phyloP scores from a whole-genome alignment of 1,284 basidiomycete genomes.

The Microbotryum violaceum region DNA sequence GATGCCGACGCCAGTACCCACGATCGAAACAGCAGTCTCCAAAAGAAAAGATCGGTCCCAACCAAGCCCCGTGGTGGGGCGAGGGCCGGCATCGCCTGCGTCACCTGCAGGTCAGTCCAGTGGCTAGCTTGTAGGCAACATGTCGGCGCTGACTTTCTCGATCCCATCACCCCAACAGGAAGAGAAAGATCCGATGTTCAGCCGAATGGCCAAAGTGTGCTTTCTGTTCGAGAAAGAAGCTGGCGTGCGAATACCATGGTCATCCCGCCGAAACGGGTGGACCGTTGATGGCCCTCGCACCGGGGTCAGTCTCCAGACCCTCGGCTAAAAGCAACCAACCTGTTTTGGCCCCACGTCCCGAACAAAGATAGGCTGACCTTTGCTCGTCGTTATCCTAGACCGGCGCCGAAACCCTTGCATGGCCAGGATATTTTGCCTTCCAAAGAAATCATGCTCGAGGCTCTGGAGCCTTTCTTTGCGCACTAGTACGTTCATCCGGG shows the following conservation, averaged over 20 bases:
- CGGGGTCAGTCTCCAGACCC: not conserved
- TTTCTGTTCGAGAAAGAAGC: slow-evolving; percentile 22
- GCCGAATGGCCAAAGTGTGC: slow-evolving; percentile 30
- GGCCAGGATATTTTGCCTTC: slow-evolving; percentile 15
- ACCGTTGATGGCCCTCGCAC: slow-evolving; percentile 1
- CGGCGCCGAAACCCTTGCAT: not conserved
- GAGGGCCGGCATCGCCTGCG: slow-evolving; percentile 26
- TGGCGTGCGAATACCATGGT: slow-evolving; percentile 29
- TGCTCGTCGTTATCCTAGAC: not conserved
- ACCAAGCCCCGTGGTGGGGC: slow-evolving; percentile 7
- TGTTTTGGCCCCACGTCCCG: not conserved
- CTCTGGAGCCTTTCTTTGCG: slow-evolving; percentile 21
- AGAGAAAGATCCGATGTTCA: slow-evolving; percentile 31
- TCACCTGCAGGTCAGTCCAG: slow-evolving; percentile 22
- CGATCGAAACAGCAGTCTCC: no score
- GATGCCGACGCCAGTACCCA: no score
- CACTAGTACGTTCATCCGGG: slow-evolving; percentile 19
- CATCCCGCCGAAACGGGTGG: slow-evolving; percentile 27
- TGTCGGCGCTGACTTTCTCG: not conserved
- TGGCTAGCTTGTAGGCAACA: no score
- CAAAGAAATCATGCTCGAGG: slow-evolving; percentile 8
- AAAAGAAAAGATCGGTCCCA: no score
- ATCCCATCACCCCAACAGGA: slow-evolving; percentile 14
- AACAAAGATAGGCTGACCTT: not conserved
- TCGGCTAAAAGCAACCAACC: not conserved